A percentile compares a stretch with the other conserved stretches of the same genome.
Conservation (phyloP, 202 grass and related monocot genomes). For the Eragrostis tef region DNA sequence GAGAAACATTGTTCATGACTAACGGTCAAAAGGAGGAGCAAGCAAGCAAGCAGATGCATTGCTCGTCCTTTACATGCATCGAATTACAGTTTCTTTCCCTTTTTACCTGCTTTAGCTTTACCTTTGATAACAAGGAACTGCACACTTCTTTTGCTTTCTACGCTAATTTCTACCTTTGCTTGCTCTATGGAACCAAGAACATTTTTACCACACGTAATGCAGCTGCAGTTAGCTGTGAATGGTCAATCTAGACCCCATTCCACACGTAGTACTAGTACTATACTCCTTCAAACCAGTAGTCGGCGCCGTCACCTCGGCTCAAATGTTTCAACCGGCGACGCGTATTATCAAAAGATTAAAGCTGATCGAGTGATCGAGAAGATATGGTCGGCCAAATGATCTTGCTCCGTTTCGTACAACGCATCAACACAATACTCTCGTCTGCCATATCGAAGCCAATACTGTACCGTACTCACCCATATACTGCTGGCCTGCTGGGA, state of each 20-base stretch:
- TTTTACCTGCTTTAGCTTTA: slow-evolving; percentile 51
- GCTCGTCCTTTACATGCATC: not conserved
- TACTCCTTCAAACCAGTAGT: not conserved
- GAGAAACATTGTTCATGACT: slow-evolving; percentile 20
- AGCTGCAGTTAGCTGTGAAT: not conserved
- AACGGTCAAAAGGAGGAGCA: slow-evolving; percentile 48
- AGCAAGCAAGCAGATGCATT: not conserved
- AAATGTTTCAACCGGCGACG: not conserved
- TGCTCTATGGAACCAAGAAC: not conserved
- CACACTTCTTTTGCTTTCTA: slow-evolving; percentile 24
- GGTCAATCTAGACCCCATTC: not conserved
- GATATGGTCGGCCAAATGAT: slow-evolving; percentile 17
- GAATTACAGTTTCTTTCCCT: not conserved
- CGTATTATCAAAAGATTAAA: not conserved
- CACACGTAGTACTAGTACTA: too few species aligned
- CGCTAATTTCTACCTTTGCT: not conserved
- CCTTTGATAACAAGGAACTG: not conserved
- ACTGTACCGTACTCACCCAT: not conserved
- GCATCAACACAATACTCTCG: not conserved
- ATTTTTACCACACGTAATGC: not conserved
- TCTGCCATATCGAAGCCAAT: not conserved
- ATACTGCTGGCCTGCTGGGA: not conserved
- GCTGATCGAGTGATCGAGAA: not conserved
- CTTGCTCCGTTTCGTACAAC: not conserved
- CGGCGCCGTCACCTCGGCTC: not conserved